Base-by-base conservation (phyloP, 306 rosid species). In the Rosa multiflora region DNA sequence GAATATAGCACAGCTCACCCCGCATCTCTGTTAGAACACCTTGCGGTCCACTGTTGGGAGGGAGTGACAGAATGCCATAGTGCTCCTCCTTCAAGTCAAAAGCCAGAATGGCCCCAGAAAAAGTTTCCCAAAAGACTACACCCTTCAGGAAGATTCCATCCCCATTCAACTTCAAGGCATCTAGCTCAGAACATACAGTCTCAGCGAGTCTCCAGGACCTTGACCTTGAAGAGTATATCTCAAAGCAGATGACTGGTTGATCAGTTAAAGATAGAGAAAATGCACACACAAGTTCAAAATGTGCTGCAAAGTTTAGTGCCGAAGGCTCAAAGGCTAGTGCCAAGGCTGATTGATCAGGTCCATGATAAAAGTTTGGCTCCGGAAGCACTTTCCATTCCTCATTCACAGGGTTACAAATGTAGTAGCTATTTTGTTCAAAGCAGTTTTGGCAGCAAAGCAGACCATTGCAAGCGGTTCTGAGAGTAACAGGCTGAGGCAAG, bases 211-310 rank as follows among this genome's bases (percentile, higher is more conserved):
- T 76, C 89, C 88, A 81, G 3, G 84, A 81, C 66, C 76, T 58
- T 8, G 86, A 82, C 79, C 87, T 76, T 0, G 91, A 88, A 23
- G 91, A 85, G 87, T 81, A 88, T 21, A 83, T 83, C 61, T 85
- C 86, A 17, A 85, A 88, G 48, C 8, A 76, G 18, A 83, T 18
- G 14, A 71, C 55, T 0, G 73, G 70, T 11, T 61, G 48, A 17
- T 29, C 68, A 26, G 73, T 4, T 49, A 43, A 0, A 67, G 29
- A 15, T 18, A 67, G 3, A 35, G 85, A 86, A 42, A 83, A 4
- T 15, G 84, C 81, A 4, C 86, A 83, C 3, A 83, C 67, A 10
- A 88, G 78, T 52, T 88, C 78, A 55, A 74, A 88, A 17, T 81
- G 78, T 14, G 78, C 73, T 4, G 67, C 23, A 18, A 88, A 85